Evolutionary conservation across 768 basidiomycete species (phyloP), one percentile per base, ranked within the genome.

Genomic region (Fibroporia radiculosa): DNA sequence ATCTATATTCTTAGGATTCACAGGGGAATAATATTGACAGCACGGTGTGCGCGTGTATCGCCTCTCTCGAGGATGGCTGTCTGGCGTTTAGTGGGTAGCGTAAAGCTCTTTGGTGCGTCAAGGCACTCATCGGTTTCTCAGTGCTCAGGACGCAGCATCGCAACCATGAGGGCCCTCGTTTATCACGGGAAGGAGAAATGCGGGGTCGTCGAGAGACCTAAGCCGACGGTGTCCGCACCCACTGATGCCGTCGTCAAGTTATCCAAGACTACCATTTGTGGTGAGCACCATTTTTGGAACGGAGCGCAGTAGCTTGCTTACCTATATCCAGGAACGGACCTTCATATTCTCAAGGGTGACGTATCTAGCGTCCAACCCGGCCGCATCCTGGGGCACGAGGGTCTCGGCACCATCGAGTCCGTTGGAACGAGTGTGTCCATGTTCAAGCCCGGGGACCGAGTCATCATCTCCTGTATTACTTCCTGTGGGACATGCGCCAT

Each of bases 361-460:
- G 54, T 60, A 28, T 42, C 58, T 11, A 51, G 55, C 16, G 50
- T 48, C 25, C 12, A 41, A 10, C 38, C 19, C 6, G 64, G 65
- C 38, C 65, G 65, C 51, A 66, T 67, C 11, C 63, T 69, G 28
- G 65, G 69, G 5, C 68, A 69, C 36, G 68, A 69, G 51, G 69
- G 68, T 6, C 45, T 66, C 1, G 68, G 61, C 5, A 11, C 65
- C 22, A 60, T 69, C 24, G 49, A 67, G 28, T 43, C 57, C 25
- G 48, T 68, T 36, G 67, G 68, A 1, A 24, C 46, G 2, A 41
- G 47, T 14, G 69, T 69, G 20, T 16, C 48, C 10, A 22, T 40
- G 7, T 70, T 70, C 59, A 63, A 64, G 52, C 50, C 56, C 52
- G 64, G 58, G 12, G 66, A 56, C 23, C 40, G 32, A 14, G 47